Base-by-base conservation (phyloP, 2,329 filamentous ascomycete genomes). In the Fonsecaea erecta region DNA sequence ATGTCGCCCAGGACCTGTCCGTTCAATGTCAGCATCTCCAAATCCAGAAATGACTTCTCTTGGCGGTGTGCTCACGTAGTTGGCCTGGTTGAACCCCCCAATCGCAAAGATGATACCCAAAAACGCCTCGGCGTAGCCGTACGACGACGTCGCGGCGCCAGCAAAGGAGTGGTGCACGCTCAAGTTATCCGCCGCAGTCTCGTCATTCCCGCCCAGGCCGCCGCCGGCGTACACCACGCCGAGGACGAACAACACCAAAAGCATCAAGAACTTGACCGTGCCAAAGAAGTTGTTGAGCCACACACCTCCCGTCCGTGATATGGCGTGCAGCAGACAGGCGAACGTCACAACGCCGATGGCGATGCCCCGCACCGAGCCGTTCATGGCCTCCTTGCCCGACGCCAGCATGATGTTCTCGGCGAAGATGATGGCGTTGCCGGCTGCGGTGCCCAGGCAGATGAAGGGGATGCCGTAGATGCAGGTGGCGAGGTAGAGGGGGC, bases 231-330 rank as follows among this genome's bases (percentile, higher is more conserved):
- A 71, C 30, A 70, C 71, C 56, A 79, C 74, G 9, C 77, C 80
- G 21, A 77, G 72, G 8, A 72, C 63, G 40, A 80, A 74, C 54
- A 86, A 82, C 9, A 80, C 73, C 1, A 84, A 61, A 1, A 86
- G 76, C 1, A 85, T 78, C 52, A 75, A 69, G 2, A 84, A 72
- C 68, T 86, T 86, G 64, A 83, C 69, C 2, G 80, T 72, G 2
- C 83, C 83, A 34, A 86, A 75, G n/a, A 78, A 26, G 66, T 85
- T 85, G 71, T 83, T 84, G 26, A 85, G 70, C 24, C 76, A 71
- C 51, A 86, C 84, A 1, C 84, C 84, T 2, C 81, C 82, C 7
- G 79, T 75, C 28, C 84, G 75, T 51, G 81, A 85, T 30, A 75
- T 71, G 2, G 74, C 78, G 64, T 86, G 84, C 1, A 85, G 76